These are phyloP conservation scores for Protea cynaroides DNA, from an alignment of 164 flowering plant genomes.

Conservation along the genomic window DNA sequence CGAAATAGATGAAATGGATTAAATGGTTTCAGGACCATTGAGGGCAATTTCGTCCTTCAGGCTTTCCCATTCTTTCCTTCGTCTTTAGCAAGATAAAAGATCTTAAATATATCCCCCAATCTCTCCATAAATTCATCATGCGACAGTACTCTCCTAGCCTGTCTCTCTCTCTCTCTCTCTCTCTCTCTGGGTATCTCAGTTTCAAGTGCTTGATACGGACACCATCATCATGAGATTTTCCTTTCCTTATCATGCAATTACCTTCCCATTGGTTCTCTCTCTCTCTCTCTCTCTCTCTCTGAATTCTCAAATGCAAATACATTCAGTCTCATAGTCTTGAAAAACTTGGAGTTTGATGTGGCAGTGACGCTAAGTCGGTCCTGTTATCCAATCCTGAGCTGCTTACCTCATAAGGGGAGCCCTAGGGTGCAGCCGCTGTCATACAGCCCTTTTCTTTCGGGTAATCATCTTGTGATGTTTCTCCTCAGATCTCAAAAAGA, in stretches of 20 bases:
- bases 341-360: constrained; percentile 11
- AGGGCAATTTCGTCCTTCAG: no score
- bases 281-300: constrained; percentile 14
- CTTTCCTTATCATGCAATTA: constrained; percentile 40
- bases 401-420: constrained; percentile 29
- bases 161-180: no score
- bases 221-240: constrained; percentile 40
- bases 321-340: constrained; percentile 2
- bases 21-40: no score
- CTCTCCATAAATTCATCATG: no score
- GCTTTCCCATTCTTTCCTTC: no score
- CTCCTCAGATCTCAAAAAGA: constrained; percentile 28
- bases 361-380: constrained; percentile 6
- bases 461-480: constrained; percentile 36
- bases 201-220: constrained; percentile 41
- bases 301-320: background rate
- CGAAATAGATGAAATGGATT: no score
- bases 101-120: no score
- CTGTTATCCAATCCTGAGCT: constrained; percentile 18
- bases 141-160: no score
- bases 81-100: no score
- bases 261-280: no score
- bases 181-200: no score
- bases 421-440: constrained; percentile 26
- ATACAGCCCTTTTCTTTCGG: constrained; percentile 35